Conservation (phyloP, 805 yeast species). For the Brettanomyces anomalus region DNA sequence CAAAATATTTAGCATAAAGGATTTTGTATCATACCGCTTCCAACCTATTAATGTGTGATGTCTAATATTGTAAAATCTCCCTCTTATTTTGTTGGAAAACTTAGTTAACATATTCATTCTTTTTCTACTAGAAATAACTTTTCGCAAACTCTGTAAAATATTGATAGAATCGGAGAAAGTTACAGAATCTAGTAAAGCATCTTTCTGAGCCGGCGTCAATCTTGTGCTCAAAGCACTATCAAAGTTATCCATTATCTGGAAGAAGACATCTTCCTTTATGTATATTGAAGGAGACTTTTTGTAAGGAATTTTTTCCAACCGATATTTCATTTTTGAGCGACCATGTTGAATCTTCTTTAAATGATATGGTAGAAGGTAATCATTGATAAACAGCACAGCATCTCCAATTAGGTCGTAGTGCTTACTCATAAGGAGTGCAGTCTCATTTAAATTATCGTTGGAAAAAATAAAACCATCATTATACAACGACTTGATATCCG, state of each 20-base stretch:
- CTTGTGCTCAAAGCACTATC: slow-evolving; percentile 7
- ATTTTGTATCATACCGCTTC: not conserved
- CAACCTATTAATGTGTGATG: not conserved
- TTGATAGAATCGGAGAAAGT: slow-evolving; percentile 6
- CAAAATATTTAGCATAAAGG: not conserved
- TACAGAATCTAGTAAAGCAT: slow-evolving; percentile 6
- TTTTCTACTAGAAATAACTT: not conserved
- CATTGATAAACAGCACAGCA: slow-evolving; percentile 21
- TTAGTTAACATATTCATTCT: not conserved
- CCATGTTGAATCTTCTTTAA: slow-evolving; percentile 2
- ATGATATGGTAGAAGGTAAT: slow-evolving; percentile 19
- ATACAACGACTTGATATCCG: slow-evolving; percentile 11
- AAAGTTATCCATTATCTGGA: slow-evolving; percentile 11
- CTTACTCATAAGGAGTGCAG: slow-evolving; percentile 18
- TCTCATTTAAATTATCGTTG: slow-evolving; percentile 18
- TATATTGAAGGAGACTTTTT: slow-evolving; percentile 4
- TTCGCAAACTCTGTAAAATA: slow-evolving; percentile 10
- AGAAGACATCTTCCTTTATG: slow-evolving; percentile 7
- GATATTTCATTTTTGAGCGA: slow-evolving; percentile 6
- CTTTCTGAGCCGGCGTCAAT: slow-evolving; percentile 7
- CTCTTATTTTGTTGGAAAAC: not conserved
- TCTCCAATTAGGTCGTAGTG: slow-evolving; percentile 12
- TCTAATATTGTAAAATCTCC: not conserved
- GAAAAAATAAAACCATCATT: slow-evolving; percentile 20
- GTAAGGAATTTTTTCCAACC: slow-evolving; percentile 7